A percentile compares a stretch with the other conserved stretches of the same genome.
These are phyloP conservation scores for Platanthera guangdongensis DNA, from an alignment of 106 monocot species.

Conservation along the genomic window DNA sequence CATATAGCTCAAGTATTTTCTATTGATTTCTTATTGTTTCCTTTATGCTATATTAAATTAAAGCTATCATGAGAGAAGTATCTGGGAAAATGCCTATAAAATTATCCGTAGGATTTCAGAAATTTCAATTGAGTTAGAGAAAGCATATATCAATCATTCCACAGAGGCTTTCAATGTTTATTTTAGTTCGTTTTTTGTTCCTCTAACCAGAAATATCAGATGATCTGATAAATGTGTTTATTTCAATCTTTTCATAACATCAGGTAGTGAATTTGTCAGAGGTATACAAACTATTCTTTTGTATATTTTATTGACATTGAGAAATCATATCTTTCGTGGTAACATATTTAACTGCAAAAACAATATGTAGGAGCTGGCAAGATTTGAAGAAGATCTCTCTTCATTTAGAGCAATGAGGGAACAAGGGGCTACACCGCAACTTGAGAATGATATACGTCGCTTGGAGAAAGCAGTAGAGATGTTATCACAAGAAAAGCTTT, in stretches of 20 bases:
- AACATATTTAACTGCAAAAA: conserved; percentile 5
- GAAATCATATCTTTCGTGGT: neutral
- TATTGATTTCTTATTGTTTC: neutral
- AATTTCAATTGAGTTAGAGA: neutral
- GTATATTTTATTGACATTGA: neutral
- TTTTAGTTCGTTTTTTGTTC: neutral
- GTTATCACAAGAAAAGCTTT: conserved; percentile 62
- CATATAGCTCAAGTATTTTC: conserved; percentile 59
- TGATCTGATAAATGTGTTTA: neutral
- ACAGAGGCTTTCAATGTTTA: neutral
- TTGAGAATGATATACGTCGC: conserved; percentile 76
- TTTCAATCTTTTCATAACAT: neutral
- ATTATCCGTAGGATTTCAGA: neutral
- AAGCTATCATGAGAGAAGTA: neutral
- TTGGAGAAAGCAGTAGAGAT: conserved; percentile 77
- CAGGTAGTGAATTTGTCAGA: neutral
- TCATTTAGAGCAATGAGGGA: conserved; percentile 65
- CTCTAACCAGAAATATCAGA: neutral
- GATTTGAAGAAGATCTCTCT: conserved; percentile 65
- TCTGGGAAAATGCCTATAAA: neutral
- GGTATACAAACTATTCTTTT: neutral
- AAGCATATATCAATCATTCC: neutral
- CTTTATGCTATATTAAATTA: neutral
- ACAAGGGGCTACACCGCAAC: conserved; percentile 64
- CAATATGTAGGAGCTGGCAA: conserved; percentile 53